Evolutionary conservation across 441 rosid genomes (phyloP), one percentile per base, ranked within the genome.

Genomic region (Mallotus repandus): DNA sequence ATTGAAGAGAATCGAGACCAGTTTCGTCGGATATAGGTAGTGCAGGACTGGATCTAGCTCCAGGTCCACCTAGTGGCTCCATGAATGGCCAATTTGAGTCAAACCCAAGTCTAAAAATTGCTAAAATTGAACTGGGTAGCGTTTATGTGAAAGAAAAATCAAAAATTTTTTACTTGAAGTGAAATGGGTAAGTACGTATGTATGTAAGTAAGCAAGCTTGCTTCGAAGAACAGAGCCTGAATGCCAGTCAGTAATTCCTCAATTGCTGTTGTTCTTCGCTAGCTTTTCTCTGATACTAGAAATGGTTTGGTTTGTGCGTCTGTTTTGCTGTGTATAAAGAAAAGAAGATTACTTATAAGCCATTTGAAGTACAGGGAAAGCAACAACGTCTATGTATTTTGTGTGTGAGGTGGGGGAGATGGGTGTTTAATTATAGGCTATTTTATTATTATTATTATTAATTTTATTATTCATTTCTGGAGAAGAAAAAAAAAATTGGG

Each of bases 1-100:
- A 81, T 72, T 88, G 87, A 72, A 91, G 81, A 15, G 91, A 83
- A 35, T 89, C 91, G 38, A 89, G 83, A 1, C 78, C 87, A 29
- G 78, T 63, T 0, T 63, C 70, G 7, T 68, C 71, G 15, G 66
- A 45, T 21, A 41, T 50, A 6, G 67, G 48, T 48, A 22, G 45
- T 29, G 19, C 12, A 18, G 45, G 48, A 45, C 65, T 73, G 72
- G 77, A 73, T 73, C 81, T 68, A 73, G 66, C 48, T 35, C 48
- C 74, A 35, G 56, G 54, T 58, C 54, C 72, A 29, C 21, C 29
- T 8, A n/a, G 66, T 41, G 54, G 68, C 66, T 76, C 79, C 79
- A 76, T 76, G 6, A 60, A 61, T 45, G 45, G 50, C 50, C 12
- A 59, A 38, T 63, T 62, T 29, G 29, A 71, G 50, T 49, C 32